A percentile compares a stretch with the other conserved stretches of the same genome.
phyloP scores from a whole-genome alignment of 345 rosid species.

The Psidium friedrichsthalianum region DNA sequence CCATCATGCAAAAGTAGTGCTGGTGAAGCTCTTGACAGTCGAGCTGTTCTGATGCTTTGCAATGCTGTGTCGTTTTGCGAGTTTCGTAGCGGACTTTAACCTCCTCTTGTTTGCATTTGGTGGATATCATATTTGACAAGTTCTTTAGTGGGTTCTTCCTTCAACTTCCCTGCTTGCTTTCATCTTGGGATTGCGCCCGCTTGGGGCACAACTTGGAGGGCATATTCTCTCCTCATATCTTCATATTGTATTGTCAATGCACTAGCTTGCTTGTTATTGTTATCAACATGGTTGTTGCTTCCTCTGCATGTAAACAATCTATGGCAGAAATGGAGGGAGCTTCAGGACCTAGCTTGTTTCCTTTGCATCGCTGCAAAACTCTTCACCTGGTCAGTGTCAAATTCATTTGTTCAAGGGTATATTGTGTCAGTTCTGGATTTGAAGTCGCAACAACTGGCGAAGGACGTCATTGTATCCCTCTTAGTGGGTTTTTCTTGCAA shows the following conservation, averaged over 20 bases:
- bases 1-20: not conserved
- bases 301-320: not conserved
- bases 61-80: not conserved
- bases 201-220: not conserved
- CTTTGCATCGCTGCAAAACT: constrained; percentile 91
- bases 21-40: not conserved
- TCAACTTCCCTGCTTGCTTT: not conserved
- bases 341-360: constrained; percentile 64
- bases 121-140: not conserved
- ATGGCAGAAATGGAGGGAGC: constrained; percentile 65
- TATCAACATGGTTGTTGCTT: not conserved
- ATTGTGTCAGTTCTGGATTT: constrained; percentile 12
- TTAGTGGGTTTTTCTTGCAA: constrained; percentile 39
- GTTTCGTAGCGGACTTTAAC: not conserved
- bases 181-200: not conserved
- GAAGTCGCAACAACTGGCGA: constrained; percentile 32
- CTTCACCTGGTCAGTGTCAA: constrained; percentile 67
- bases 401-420: constrained; percentile 11
- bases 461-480: constrained; percentile 32
- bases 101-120: not conserved
- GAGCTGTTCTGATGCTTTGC: not conserved
- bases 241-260: not conserved
- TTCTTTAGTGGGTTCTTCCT: not conserved
- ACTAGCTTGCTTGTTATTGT: not conserved
- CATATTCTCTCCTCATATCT: not conserved